Evolutionary conservation across 257 asterid genomes (phyloP).

Genomic region (Verbascum thapsus): DNA sequence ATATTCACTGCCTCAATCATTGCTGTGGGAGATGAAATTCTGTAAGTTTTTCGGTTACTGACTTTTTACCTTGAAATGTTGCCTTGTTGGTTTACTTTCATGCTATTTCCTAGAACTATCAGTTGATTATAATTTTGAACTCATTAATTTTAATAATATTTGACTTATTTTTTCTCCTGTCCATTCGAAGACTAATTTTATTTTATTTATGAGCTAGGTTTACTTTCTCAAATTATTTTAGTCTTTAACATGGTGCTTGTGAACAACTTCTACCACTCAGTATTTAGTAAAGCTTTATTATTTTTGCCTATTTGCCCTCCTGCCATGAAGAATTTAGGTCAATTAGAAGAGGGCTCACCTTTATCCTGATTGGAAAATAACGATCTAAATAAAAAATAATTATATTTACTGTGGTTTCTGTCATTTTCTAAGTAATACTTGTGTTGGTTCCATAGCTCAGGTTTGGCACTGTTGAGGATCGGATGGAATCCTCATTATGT

Average conservation of each 20-base stretch:
- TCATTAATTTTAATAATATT: neutral
- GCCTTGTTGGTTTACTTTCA: neutral
- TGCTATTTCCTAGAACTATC: neutral
- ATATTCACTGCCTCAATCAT: slow-evolving; percentile 67
- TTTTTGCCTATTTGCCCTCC: neutral
- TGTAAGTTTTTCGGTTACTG: slow-evolving; percentile 61
- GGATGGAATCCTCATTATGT: slow-evolving; percentile 57
- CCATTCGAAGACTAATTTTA: neutral
- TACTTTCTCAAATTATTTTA: neutral
- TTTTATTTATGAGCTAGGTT: neutral
- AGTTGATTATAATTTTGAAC: neutral
- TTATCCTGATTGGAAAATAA: too few relatives aligned
- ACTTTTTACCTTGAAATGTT: neutral
- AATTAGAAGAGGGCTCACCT: slow-evolving; percentile 15
- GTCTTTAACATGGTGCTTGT: neutral
- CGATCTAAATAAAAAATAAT: too few relatives aligned
- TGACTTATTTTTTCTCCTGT: neutral
- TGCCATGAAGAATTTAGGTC: slow-evolving; percentile 4
- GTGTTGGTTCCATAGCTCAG: slow-evolving; percentile 90
- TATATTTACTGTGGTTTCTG: slow-evolving; percentile 19
- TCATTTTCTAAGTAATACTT: slow-evolving; percentile 43
- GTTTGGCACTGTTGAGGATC: slow-evolving; percentile 87
- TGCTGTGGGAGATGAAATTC: slow-evolving; percentile 89
- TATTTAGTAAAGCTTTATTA: too few relatives aligned
- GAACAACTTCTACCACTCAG: too few relatives aligned